Evolutionary conservation across 257 asterid genomes (phyloP), one percentile per base, ranked within the genome.

Genomic region (Asclepias syriaca): DNA sequence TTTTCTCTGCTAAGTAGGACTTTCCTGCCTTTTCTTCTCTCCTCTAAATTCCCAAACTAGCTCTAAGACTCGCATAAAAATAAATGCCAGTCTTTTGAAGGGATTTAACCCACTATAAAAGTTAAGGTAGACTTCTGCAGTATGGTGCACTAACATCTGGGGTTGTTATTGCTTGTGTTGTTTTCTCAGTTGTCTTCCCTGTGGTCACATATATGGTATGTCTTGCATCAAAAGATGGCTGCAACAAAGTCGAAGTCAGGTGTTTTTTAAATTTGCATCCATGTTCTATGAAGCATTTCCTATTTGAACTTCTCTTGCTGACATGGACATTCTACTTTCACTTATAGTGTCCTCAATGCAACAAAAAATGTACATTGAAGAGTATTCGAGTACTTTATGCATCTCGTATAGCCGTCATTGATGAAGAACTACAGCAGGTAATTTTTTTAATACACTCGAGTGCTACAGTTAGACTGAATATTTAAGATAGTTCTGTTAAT

Each of bases 311-410:
- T 0, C n/a, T 55, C 43, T n/a, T 63, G 58, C 51, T 61, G 27
- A 68, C n/a, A 5, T 16, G 48, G 51, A 46, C 14, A 21, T 49
- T 74, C 34, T 6, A 53, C 72, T 24, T 69, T 71, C 57, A 5
- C 74, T 58, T 84, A 40, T 71, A 94, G 98, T 94, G 99, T 77
- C 99, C 99, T 9, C 99, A 91, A 79, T 94, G 99, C 82, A 94
- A 89, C 70, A 81, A 45, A 79, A 88, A 75, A 77, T 87, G 96
- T 75, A 69, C 80, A 27, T 11, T 86, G 71, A 89, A 86, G 87
- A 88, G 85, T 77, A 83, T 94, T 61, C 84, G 99, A 54, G 75
- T 83, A 40, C 93, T 94, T 77, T 94, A 89, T 77, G 96, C 97
- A 21, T 71, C 93, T 70, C 89, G 73, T 66, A 56, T 94, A 69